Evolutionary conservation across 805 yeast genomes (phyloP), one percentile per base, ranked within the genome.

Genomic region (Suhomyces sp.): DNA sequence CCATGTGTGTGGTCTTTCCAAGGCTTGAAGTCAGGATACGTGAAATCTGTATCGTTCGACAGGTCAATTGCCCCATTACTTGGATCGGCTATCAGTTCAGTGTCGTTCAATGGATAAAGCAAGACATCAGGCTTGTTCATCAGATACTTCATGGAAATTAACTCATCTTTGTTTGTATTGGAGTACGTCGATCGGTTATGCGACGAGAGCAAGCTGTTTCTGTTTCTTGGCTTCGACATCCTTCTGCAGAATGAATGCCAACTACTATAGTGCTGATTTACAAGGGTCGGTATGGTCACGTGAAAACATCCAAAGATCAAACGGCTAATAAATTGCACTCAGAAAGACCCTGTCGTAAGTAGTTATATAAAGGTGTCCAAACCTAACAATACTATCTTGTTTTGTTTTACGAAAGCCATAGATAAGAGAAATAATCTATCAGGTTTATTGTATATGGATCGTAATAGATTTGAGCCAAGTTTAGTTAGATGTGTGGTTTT

Each of bases 11-110:
- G 75, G 59, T 84, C 89, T 39, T 71, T 70, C 94, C 96, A 89
- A 0, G 90, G 86, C 39, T 67, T 69, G 62, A 81, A 87, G 64
- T 88, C 96, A 0, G 96, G 96, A 58, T 79, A 87, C 3, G 35
- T 19, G 5, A n/a, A 15, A 2, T 21, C 44, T 17, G n/a, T 27
- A 29, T 27, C 21, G 10, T 33, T 31, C 10, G n/a, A 13, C 6
- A 4, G 25, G 6, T 20, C 17, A 7, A 20, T 13, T 20, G 17
- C n/a, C n/a, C n/a, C 20, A 5, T 22, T 7, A 1, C 8, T 37
- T 3, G 47, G 9, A 19, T 19, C 25, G 12, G 39, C 8, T 12
- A 13, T 19, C n/a, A 9, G 13, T 4, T 37, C 33, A 24, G 29
- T 37, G 39, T 64, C 73, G 48, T 64, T 68, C 24, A 73, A 55